Conservation (phyloP, 2,329 filamentous ascomycete species). For the Colletotrichum musicola region DNA sequence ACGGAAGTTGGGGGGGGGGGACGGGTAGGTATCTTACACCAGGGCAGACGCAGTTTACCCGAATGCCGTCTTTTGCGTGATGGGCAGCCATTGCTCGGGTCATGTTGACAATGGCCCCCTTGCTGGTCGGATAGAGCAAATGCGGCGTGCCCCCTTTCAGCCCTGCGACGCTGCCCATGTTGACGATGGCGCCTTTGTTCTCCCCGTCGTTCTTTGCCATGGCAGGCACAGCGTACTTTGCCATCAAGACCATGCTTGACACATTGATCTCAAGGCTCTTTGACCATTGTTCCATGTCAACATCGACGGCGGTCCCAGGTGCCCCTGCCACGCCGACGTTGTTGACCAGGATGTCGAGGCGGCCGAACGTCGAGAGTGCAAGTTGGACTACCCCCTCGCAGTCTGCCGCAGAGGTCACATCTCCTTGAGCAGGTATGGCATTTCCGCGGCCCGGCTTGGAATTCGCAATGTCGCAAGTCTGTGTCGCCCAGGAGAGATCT, state of each 20-base stretch:
- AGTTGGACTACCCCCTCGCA: conserved; percentile 58
- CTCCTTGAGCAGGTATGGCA: conserved; percentile 59
- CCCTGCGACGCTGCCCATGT: conserved; percentile 73
- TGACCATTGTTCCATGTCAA: conserved; percentile 70
- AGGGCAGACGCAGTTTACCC: conserved; percentile 57
- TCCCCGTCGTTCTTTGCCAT: conserved; percentile 60
- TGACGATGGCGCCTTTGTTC: conserved; percentile 66
- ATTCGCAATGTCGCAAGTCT: conserved; percentile 66
- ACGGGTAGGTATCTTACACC: conserved; percentile 50
- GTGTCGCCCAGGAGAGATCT: conserved; percentile 60
- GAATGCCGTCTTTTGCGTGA: conserved; percentile 48
- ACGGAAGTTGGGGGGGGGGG: neutral
- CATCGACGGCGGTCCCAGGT: conserved; percentile 68
- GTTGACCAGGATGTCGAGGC: conserved; percentile 74
- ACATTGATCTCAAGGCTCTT: conserved; percentile 61
- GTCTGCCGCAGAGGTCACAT: conserved; percentile 67
- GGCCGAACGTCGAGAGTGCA: conserved; percentile 63
- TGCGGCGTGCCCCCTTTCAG: conserved; percentile 55
- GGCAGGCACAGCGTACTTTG: conserved; percentile 36
- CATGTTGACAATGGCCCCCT: conserved; percentile 59
- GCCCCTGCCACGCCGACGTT: conserved; percentile 74
- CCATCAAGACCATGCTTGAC: conserved; percentile 40
- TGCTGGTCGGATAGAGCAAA: conserved; percentile 55
- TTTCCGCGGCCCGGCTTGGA: conserved; percentile 51
- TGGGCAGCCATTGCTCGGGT: conserved; percentile 60